These are phyloP conservation scores for Aspergillus ochraceus DNA, from an alignment of 2,329 filamentous ascomycete genomes.

Conservation along the genomic window DNA sequence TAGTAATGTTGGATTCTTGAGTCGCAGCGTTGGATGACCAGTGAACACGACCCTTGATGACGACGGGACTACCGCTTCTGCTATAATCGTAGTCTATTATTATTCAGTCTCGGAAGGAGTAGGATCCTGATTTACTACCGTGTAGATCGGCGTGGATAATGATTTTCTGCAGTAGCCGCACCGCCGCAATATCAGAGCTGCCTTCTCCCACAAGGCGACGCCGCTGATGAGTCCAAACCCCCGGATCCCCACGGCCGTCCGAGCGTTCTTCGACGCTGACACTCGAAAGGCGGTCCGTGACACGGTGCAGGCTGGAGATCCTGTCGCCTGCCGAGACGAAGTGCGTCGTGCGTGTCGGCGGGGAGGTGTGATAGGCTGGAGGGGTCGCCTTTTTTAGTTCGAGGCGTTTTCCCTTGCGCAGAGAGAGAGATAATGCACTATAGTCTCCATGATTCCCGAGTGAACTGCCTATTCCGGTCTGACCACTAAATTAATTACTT, in stretches of 20 bases:
- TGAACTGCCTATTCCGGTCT: not conserved
- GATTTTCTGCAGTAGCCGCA: too few relatives aligned
- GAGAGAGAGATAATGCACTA: not conserved
- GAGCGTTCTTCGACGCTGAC: slow-evolving; percentile 20
- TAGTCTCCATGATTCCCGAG: not conserved
- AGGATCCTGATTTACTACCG: not conserved
- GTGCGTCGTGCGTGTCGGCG: not conserved
- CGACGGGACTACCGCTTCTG: not conserved
- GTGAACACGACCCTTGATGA: not conserved
- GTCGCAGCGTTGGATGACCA: not conserved
- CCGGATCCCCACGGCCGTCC: slow-evolving; percentile 10
- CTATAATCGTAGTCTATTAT: not conserved
- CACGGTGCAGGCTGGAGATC: slow-evolving; percentile 20
- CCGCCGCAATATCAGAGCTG: not conserved
- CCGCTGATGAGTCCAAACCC: not conserved
- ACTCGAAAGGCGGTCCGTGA: slow-evolving; percentile 26
- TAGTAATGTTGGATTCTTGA: not conserved
- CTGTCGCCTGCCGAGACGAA: slow-evolving; percentile 23
- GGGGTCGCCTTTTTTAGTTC: not conserved
- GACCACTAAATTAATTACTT: not conserved
- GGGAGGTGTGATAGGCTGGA: slow-evolving; percentile 13
- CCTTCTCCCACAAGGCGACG: not conserved
- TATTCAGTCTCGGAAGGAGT: not conserved
- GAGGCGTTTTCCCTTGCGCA: not conserved
- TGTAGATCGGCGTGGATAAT: too few relatives aligned